A percentile compares a stretch with the other conserved stretches of the same genome.
Evolutionary conservation across 306 rosid species (phyloP).

Genomic region (Lotus japonicus): DNA sequence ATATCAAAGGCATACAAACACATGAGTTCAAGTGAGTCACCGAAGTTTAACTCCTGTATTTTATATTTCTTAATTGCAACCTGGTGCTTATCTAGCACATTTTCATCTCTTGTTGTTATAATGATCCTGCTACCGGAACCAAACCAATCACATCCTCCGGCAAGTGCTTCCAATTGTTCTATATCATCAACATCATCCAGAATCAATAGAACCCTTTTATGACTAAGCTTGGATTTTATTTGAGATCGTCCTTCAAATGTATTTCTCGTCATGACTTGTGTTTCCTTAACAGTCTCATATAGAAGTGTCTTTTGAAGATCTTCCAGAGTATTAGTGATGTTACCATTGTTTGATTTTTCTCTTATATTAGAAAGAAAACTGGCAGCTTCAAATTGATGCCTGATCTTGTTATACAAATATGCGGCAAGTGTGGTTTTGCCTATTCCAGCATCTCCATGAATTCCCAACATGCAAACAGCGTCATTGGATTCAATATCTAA

Average conservation of each 20-base stretch:
- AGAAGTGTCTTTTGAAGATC: not conserved
- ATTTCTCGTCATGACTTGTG: not conserved
- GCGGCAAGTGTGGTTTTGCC: conserved; percentile 24
- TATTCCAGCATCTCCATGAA: conserved; percentile 17
- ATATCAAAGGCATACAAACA: not conserved
- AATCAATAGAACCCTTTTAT: conserved; percentile 9
- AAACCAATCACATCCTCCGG: conserved; percentile 8
- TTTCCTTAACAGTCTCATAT: not conserved
- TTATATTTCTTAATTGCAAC: not conserved
- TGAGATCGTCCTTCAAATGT: not conserved
- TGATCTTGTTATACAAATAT: not conserved
- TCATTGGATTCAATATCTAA: not conserved
- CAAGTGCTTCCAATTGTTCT: not conserved
- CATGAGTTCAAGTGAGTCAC: not conserved
- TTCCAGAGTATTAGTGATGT: not conserved
- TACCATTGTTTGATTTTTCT: not conserved
- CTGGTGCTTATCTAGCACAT: not conserved
- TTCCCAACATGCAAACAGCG: not conserved
- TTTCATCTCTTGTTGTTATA: conserved; percentile 13
- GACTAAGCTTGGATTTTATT: not conserved
- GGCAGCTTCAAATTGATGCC: conserved; percentile 1
- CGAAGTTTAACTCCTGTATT: not conserved
- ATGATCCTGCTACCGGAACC: conserved; percentile 19
- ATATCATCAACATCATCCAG: conserved; percentile 2
- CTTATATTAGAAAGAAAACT: not conserved